Evolutionary conservation across 139 green algal species (phyloP).

Genomic region (Micractinium conductrix): DNA sequence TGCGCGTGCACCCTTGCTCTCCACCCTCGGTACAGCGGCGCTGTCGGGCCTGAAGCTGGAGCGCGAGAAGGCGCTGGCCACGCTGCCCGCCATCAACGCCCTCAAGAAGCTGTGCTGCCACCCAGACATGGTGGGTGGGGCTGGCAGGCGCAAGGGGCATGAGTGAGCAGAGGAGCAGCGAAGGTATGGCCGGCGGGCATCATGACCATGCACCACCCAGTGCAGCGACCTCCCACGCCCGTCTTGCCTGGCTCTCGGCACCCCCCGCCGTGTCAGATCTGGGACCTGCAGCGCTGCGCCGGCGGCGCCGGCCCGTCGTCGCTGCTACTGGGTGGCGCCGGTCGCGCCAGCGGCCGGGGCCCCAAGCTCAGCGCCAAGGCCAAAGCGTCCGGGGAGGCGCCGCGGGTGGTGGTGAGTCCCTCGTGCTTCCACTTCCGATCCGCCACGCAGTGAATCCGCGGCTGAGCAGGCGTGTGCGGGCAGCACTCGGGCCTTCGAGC

Average conservation of each 20-base stretch:
- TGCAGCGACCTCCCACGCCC: background rate
- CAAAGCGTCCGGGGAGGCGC: background rate
- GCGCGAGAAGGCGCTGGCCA: conserved; percentile 10
- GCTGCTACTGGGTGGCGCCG: background rate
- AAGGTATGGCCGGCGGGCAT: background rate
- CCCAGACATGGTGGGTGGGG: conserved; percentile 76
- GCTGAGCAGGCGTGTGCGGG: too few species aligned
- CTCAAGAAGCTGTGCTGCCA: conserved; percentile 99
- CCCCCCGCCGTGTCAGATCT: conserved; percentile 50
- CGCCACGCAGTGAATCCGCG: too few species aligned
- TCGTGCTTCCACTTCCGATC: too few species aligned
- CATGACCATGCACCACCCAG: background rate
- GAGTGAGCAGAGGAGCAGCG: background rate
- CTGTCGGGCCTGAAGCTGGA: conserved; percentile 29
- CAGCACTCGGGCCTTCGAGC: too few species aligned
- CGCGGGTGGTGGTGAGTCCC: conserved; percentile 26
- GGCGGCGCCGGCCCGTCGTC: background rate
- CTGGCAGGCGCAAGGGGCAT: background rate
- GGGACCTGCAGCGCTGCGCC: conserved; percentile 57
- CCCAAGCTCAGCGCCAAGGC: conserved; percentile 17
- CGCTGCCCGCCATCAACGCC: conserved; percentile 84
- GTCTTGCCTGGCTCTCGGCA: background rate
- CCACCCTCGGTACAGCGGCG: background rate
- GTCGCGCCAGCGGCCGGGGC: conserved; percentile 3
- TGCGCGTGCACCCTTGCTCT: background rate